Evolutionary conservation across 345 rosid species (phyloP).

Genomic region (Rhizophora mangle): DNA sequence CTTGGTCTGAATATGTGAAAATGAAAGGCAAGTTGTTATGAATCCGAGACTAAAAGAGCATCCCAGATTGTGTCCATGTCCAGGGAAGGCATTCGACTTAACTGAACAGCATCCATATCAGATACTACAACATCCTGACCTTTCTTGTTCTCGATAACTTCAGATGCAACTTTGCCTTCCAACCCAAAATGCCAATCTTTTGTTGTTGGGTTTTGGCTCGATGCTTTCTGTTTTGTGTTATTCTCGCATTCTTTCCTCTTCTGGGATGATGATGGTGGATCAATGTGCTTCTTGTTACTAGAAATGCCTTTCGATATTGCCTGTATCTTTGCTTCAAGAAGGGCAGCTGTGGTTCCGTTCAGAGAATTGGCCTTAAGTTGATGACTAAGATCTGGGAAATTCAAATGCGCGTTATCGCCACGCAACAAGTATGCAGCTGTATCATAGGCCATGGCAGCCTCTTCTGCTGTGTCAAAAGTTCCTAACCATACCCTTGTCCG

Average conservation of each 20-base stretch:
- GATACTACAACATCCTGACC: constrained; percentile 26
- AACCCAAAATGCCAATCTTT: constrained; percentile 39
- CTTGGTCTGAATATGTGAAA: not conserved
- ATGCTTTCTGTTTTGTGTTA: constrained; percentile 8
- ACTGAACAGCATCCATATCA: constrained; percentile 68
- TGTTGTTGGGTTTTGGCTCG: constrained; percentile 21
- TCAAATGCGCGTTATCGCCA: constrained; percentile 85
- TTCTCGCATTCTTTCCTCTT: constrained; percentile 5
- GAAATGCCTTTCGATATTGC: constrained; percentile 48
- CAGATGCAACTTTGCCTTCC: constrained; percentile 27
- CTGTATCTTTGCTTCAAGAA: constrained; percentile 66
- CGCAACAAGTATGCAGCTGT: constrained; percentile 84
- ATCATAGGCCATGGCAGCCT: constrained; percentile 89
- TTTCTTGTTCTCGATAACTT: constrained; percentile 31
- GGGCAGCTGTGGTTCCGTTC: constrained; percentile 50
- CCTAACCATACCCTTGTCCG: constrained; percentile 95
- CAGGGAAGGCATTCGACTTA: constrained; percentile 95
- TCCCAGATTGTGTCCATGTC: constrained; percentile 99
- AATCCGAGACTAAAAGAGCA: constrained; percentile 66
- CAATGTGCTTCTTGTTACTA: constrained; percentile 17
- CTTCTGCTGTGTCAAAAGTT: constrained; percentile 89
- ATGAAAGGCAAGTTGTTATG: constrained; percentile 30
- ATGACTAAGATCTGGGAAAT: constrained; percentile 74
- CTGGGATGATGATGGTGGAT: constrained; percentile 17
- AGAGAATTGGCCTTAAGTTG: constrained; percentile 49